These are phyloP conservation scores for Scheffersomyces lignosus DNA, from an alignment of 805 yeast genomes.

Conservation along the genomic window DNA sequence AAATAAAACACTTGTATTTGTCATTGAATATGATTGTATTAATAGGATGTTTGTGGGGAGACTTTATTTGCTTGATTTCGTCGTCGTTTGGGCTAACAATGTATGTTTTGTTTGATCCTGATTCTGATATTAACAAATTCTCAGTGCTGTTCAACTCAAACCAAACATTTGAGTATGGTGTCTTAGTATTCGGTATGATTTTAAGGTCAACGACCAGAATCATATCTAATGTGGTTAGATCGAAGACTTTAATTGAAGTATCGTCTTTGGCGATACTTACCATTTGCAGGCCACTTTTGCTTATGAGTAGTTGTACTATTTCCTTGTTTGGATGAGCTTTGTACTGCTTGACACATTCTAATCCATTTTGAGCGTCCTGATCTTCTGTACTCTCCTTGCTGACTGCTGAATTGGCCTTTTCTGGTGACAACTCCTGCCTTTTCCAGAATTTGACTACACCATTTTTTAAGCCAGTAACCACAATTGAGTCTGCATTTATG, in stretches of 20 bases:
- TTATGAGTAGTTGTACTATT: conserved; percentile 16
- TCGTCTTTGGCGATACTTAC: conserved; percentile 21
- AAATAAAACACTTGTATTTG: conserved; percentile 16
- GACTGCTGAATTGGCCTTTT: neutral
- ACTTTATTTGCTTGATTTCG: conserved; percentile 3
- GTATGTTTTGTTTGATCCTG: conserved; percentile 8
- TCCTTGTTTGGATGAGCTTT: conserved; percentile 15
- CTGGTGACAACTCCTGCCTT: conserved; percentile 1
- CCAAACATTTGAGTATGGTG: conserved; percentile 13
- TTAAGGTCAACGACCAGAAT: conserved; percentile 26
- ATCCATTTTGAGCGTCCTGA: conserved; percentile 5
- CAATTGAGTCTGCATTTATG: conserved; percentile 12
- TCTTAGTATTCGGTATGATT: conserved; percentile 19
- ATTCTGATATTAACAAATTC: conserved; percentile 11
- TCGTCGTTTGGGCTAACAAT: conserved; percentile 13
- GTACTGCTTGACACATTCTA: conserved; percentile 15
- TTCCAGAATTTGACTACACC: conserved; percentile 24
- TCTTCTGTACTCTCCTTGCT: conserved; percentile 2
- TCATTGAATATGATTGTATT: conserved; percentile 10
- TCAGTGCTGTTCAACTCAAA: conserved; percentile 6
- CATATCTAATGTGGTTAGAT: conserved; percentile 35
- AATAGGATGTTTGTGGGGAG: conserved; percentile 13
- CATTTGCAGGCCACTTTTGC: conserved; percentile 13
- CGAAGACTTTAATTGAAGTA: conserved; percentile 29
- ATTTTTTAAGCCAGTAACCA: conserved; percentile 17